Base-by-base conservation (phyloP, 148 eudicot species). In the Gaultheria prostrata region DNA sequence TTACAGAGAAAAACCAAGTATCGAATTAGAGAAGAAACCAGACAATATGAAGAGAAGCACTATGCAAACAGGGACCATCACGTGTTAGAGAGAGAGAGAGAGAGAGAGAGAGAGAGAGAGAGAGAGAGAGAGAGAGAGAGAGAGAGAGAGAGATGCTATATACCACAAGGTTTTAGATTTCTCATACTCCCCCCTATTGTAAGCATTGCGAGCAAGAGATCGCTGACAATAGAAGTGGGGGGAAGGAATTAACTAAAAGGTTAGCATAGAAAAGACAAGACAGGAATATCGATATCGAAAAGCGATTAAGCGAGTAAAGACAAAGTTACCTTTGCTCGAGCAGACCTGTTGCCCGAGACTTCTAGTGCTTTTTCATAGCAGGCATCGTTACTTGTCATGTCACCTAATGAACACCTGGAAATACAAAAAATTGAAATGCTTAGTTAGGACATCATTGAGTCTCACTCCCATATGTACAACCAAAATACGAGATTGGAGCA, bases 201-300 rank as follows among this genome's bases (percentile, higher is more conserved):
- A 97, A 83, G 99, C 98, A 87, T 91, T 91, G 63, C 93, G 95
- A 83, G 98, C 99, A 88, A 97, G 99, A 59, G 96, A 93, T 84
- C 99, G 88, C 92, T 90, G 91, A 75, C 75, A 84, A 83, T 33
- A 33, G 54, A 17, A 49, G 46, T 59, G 51, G 45, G 10, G 81
- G 63, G 4, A 17, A 63, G 17, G 11, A 30, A 79, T 63, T 15
- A 57, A 33, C 78, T 73, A 51, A 32, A 43, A 80, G 35, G 59
- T 61, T 28, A 78, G 80, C 70, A n/a, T 6, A 11, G n/a, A 70
- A 30, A 53, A 69, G 45, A 79, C 18, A 53, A 69, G 45, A 79
- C 18, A 6, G 10, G 49, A 33, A 17, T 8, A 43, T 30, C 13
- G 32, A 39, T 80, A 56, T 8, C 8, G 39, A 51, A 77, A 56